A percentile compares a stretch with the other conserved stretches of the same genome.
These are phyloP conservation scores for Crucihimalaya himalaica DNA, from an alignment of 345 rosid genomes.

Conservation along the genomic window DNA sequence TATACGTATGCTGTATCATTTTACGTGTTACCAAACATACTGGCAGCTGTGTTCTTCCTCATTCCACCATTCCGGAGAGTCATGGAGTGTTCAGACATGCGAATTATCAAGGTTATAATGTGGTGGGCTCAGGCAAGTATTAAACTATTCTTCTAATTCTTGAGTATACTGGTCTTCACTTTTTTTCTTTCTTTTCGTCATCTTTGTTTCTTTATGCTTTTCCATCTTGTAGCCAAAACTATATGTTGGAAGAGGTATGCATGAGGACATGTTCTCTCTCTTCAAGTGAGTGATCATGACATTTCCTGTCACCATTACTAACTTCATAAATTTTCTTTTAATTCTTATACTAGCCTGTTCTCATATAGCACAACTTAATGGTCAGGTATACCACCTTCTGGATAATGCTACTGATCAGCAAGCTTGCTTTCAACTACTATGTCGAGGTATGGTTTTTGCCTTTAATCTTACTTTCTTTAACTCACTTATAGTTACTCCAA, in stretches of 20 bases:
- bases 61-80: conserved; percentile 68
- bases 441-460: conserved; percentile 69
- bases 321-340: not conserved
- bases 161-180: not conserved
- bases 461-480: conserved; percentile 6
- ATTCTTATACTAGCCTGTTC: conserved; percentile 15
- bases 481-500: conserved; percentile 5
- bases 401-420: conserved; percentile 84
- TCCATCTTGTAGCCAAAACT: conserved; percentile 74
- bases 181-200: not conserved
- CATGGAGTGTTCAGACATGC: conserved; percentile 83
- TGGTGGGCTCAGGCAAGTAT: conserved; percentile 99
- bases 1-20: conserved; percentile 70
- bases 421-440: conserved; percentile 96
- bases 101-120: conserved; percentile 69
- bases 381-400: conserved; percentile 88
- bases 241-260: conserved; percentile 98
- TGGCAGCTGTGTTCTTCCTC: conserved; percentile 74
- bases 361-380: conserved; percentile 19
- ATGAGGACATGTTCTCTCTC: conserved; percentile 77
- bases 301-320: conserved; percentile 15
- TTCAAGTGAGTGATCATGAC: conserved; percentile 59
- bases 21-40: conserved; percentile 69
- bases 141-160: conserved; percentile 12
- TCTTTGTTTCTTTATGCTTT: conserved; percentile 19